Percentiles rank a stretch among this genome's conserved stretches.
Evolutionary conservation across 495 filamentous ascomycete species (phyloP).

Genomic region (Lophium mytilinum): DNA sequence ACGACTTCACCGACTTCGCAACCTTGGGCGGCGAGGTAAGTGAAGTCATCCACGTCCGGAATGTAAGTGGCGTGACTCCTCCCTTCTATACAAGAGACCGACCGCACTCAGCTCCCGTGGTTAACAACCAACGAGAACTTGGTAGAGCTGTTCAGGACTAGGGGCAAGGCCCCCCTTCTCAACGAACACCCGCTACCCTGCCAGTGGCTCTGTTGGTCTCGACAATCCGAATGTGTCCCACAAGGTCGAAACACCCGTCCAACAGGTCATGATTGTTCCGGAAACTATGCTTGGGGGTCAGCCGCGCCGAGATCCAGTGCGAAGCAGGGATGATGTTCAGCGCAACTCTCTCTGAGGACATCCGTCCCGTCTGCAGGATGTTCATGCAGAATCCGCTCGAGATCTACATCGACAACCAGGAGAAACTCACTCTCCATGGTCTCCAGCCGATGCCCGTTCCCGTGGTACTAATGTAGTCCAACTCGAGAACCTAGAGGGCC

Average conservation of each 20-base stretch:
- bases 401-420: slow-evolving; percentile 95
- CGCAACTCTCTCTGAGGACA: slow-evolving; percentile 88
- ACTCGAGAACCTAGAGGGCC: too few species aligned
- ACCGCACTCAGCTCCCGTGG: slow-evolving; percentile 71
- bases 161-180: too few species aligned
- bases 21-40: slow-evolving; percentile 79
- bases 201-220: too few species aligned
- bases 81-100: slow-evolving; percentile 2
- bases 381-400: slow-evolving; percentile 99
- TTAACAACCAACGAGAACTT: slow-evolving; percentile 97
- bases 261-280: too few species aligned
- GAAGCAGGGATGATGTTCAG: slow-evolving; percentile 99
- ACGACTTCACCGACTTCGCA: slow-evolving; percentile 91
- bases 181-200: too few species aligned
- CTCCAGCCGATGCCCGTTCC: too few species aligned
- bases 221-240: too few species aligned
- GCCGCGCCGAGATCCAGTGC: slow-evolving; percentile 96
- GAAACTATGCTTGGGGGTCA: too few species aligned
- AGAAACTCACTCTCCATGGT: slow-evolving; percentile 97
- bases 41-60: slow-evolving; percentile 87
- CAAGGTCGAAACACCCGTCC: too few species aligned
- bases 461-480: too few species aligned
- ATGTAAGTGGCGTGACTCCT: slow-evolving; percentile 59
- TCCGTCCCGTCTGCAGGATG: slow-evolving; percentile 97
- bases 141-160: slow-evolving; percentile 91